Conservation (phyloP, 1,284 basidiomycete genomes). For the Pisolithus thermaeus region DNA sequence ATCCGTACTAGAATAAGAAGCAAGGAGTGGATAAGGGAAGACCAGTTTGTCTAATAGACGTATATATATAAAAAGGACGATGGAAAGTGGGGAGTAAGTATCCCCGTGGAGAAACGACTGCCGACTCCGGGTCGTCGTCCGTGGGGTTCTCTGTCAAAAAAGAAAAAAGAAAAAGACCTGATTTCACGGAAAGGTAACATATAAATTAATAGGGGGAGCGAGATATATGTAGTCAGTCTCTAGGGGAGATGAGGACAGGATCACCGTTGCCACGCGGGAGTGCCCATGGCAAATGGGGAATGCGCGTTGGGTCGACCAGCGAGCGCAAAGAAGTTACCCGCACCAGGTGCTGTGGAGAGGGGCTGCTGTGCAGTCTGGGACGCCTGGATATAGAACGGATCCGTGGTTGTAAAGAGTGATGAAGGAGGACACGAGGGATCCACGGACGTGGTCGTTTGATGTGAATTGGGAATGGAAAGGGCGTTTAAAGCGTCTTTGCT, state of each 20-base stretch:
- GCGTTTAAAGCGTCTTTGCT: slow-evolving; percentile 17
- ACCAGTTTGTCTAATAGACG: not conserved
- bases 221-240: not conserved
- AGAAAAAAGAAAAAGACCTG: not conserved
- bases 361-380: slow-evolving; percentile 43
- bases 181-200: not conserved
- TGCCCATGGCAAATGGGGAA: slow-evolving; percentile 37
- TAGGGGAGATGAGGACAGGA: not conserved
- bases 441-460: slow-evolving; percentile 22
- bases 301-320: slow-evolving; percentile 34
- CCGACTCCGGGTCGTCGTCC: not conserved
- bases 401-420: slow-evolving; percentile 59
- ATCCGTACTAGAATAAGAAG: not conserved
- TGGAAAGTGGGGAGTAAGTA: too few species aligned
- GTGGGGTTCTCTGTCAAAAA: not conserved
- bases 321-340: slow-evolving; percentile 33
- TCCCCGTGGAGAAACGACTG: too few species aligned
- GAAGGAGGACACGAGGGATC: slow-evolving; percentile 39
- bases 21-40: not conserved
- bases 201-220: not conserved
- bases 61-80: too few species aligned
- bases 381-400: slow-evolving; percentile 61
- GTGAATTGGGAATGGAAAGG: slow-evolving; percentile 18
- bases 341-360: slow-evolving; percentile 5
- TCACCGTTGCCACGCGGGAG: not conserved